Conservation (phyloP, 495 filamentous ascomycete species). For the Xylaria acuta region DNA sequence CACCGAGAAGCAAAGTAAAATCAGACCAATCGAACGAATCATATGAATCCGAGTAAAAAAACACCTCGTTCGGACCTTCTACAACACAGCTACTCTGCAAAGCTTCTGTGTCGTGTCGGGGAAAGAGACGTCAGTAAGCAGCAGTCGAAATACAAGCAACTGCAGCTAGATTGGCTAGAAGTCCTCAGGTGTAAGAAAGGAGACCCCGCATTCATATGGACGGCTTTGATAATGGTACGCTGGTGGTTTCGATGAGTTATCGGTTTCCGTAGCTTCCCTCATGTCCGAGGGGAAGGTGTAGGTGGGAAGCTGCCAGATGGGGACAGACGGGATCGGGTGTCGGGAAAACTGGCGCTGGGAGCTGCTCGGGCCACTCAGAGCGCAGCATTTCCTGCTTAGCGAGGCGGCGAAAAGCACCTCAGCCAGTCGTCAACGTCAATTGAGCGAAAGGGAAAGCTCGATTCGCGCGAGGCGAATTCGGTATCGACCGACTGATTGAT, state of each 20-base stretch:
- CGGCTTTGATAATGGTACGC: not conserved
- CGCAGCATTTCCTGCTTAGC: constrained; percentile 41
- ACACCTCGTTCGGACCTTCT: not conserved
- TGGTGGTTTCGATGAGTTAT: not conserved
- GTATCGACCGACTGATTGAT: no score
- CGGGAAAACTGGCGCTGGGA: not conserved
- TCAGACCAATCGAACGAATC: not conserved
- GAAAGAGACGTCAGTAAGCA: not conserved
- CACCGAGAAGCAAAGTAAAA: not conserved
- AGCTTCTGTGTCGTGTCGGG: not conserved
- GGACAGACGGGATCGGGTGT: not conserved
- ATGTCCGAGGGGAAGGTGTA: not conserved
- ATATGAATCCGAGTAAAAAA: not conserved
- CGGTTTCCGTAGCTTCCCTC: not conserved
- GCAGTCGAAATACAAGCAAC: not conserved
- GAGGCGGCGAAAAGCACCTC: constrained; percentile 38
- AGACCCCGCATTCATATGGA: not conserved
- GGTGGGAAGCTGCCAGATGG: not conserved
- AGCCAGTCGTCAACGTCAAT: constrained; percentile 37
- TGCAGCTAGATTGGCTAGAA: not conserved
- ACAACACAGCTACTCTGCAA: not conserved
- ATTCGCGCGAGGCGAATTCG: constrained; percentile 24
- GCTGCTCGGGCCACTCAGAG: constrained; percentile 31
- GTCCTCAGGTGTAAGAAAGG: not conserved
- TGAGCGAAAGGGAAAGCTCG: constrained; percentile 22